Evolutionary conservation across 148 eudicot genomes (phyloP), one percentile per base, ranked within the genome.

Genomic region (Arbutus unedo): DNA sequence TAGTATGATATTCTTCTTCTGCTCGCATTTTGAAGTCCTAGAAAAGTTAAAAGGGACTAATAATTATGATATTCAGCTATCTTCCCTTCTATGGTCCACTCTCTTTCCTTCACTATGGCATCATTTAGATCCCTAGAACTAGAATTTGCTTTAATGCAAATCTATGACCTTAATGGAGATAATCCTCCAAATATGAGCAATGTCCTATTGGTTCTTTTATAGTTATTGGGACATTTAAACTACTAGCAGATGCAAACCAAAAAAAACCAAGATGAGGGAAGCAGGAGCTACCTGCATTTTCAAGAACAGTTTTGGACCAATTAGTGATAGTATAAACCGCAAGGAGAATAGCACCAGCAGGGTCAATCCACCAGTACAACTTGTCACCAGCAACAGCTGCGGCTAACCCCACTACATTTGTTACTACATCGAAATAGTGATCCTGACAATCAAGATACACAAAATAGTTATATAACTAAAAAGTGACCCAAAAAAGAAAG

Each of bases 311-410:
- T 64, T 93, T 90, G 8, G 99, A 96, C 98, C 99, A 96, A 70
- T 94, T 94, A 53, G 77, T 16, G 60, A 96, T 96, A 4, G 99
- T 96, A 85, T 96, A 96, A 66, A 94, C 19, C 0, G 99, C 99
- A 62, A 96, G 97, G 74, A 88, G 43, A 70, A 96, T 86, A 55
- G 99, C 99, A n/a, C 99, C 99, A 59, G 72, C 81, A 68, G 99
- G 99, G 84, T 96, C 98, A 79, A 96, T 89, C 98, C 98, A 94
- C 99, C 99, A 96, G 76, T 79, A 84, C 75, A 93, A 89, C 80
- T 85, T 87, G 75, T 96, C 99, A 54, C 98, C 99, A 78, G 94
- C 93, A 85, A 96, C 82, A 31, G 99, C 99, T 77, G 99, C 97
- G 13, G 87, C 91, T 88, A 96, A 81, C 25, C 99, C 98, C 3